Evolutionary conservation across 2,329 filamentous ascomycete genomes (phyloP), one percentile per base, ranked within the genome.

Genomic region (Trichoderma breve): DNA sequence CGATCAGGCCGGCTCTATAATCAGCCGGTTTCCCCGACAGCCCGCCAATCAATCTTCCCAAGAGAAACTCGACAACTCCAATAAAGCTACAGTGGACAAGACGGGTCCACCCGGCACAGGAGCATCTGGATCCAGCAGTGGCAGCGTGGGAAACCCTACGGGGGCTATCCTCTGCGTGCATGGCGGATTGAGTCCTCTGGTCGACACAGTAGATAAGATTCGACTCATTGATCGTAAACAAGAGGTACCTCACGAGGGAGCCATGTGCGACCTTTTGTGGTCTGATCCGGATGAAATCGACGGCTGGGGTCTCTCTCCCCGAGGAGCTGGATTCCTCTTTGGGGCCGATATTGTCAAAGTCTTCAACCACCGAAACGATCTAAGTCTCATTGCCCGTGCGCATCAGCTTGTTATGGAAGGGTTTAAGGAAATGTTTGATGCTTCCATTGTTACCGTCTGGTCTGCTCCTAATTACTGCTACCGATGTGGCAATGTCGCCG

Each of bases 391-490:
- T 75, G 96, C 95, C 21, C 90, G 96, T 70, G 96, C 96, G 1
- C 96, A 99, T 80, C 96, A 99, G 81, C 90, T 99, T 26, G 96
- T 99, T 75, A 99, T 98, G 96, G 96, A 99, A 81, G 96, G 96
- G 0, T 99, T 98, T 82, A 98, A 98, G 83, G 96, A 98, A 81
- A 98, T 98, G 95, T 99, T 98, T 79, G 94, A 97, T 79, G 92
- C 91, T 15, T 93, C 91, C 62, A 98, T 99, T 74, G 96, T 98
- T 55, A 99, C 96, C 0, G 96, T 99, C n/a, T 99, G 96, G 95
- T 97, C 93, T 0, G 95, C 95, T 11, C 95, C 95, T 1, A 98
- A 98, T 81, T 98, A 98, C 85, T 98, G 95, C 84, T 98, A 98
- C 83, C 90, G 94, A 74, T 98, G 95, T 79, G 95, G 95, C 70